phyloP scores from a whole-genome alignment of 78 protist species.

The Bodo saltans region DNA sequence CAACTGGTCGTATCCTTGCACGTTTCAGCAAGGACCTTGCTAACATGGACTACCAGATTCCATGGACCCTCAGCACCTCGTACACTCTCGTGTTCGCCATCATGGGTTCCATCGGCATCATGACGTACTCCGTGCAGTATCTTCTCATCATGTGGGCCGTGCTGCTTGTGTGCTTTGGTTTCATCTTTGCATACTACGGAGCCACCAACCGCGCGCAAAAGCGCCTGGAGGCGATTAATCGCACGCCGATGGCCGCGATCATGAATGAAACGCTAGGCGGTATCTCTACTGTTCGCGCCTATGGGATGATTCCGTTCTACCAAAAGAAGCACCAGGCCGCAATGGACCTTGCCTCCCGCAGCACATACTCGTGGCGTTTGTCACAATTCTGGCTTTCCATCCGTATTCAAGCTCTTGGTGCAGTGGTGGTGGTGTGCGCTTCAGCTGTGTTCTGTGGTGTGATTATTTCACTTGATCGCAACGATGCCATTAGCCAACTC shows the following conservation, averaged over 20 bases:
- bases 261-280: constrained; percentile 84
- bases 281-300: constrained; percentile 81
- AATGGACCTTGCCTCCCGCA: background rate
- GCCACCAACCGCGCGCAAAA: constrained; percentile 67
- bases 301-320: background rate
- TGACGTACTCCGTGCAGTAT: constrained; percentile 54
- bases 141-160: constrained; percentile 53
- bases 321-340: background rate
- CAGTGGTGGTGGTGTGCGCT: constrained; percentile 41
- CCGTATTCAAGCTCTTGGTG: constrained; percentile 62
- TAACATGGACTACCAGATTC: constrained; percentile 3
- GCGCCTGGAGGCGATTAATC: constrained; percentile 70
- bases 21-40: constrained; percentile 74
- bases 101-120: constrained; percentile 11
- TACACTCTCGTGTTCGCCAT: constrained; percentile 2
- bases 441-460: background rate
- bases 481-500: background rate
- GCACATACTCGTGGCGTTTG: background rate
- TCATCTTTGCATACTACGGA: constrained; percentile 61
- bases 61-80: constrained; percentile 22
- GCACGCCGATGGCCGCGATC: constrained; percentile 80
- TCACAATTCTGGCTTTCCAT: constrained; percentile 66
- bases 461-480: background rate
- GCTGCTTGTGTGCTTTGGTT: constrained; percentile 38
- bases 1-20: constrained; percentile 90